Conservation (phyloP, 164 flowering plant species). For the Sedum album region DNA sequence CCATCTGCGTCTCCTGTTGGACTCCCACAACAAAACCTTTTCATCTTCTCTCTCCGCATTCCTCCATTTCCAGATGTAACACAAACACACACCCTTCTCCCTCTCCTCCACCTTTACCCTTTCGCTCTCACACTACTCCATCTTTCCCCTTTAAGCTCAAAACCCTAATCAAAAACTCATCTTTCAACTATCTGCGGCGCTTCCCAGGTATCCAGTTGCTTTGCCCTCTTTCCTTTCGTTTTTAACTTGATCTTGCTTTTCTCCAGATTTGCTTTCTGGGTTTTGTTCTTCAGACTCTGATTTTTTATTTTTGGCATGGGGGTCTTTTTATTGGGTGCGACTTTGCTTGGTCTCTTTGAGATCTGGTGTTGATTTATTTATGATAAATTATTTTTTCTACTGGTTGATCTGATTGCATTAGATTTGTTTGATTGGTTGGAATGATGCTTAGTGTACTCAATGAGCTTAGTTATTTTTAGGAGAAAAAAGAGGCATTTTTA, state of each 20-base stretch:
- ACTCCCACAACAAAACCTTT: not conserved
- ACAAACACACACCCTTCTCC: not conserved
- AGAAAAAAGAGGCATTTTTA: not conserved
- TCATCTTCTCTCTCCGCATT: not conserved
- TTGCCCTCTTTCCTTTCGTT: not conserved
- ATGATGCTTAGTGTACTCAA: not conserved
- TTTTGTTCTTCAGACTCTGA: not conserved
- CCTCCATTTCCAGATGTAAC: not conserved
- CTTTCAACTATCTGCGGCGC: not conserved
- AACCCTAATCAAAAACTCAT: not conserved
- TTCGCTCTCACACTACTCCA: not conserved
- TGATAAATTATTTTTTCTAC: not conserved
- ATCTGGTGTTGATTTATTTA: not conserved
- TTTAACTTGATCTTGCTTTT: not conserved
- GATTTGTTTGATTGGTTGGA: not conserved
- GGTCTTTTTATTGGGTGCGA: not conserved
- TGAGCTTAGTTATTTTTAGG: not conserved
- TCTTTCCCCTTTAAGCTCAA: not conserved
- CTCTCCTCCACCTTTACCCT: not conserved
- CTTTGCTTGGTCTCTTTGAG: not conserved
- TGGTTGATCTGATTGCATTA: not conserved
- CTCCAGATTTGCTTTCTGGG: conserved; percentile 2
- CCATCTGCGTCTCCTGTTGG: not conserved
- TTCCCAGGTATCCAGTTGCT: not conserved
- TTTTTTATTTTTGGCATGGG: not conserved